Conservation (phyloP, 148 eudicot genomes). For the Agrostemma githago region DNA sequence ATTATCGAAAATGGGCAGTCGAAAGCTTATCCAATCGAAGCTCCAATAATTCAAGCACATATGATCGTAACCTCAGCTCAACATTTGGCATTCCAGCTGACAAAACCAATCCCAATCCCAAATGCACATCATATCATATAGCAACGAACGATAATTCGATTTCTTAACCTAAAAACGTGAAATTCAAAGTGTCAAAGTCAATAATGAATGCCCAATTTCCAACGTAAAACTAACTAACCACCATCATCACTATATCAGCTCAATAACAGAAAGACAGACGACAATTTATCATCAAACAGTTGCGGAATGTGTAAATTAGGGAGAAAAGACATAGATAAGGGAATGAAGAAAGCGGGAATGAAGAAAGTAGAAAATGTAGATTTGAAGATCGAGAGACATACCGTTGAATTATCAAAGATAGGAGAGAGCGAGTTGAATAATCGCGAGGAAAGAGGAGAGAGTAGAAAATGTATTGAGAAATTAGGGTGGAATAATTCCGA, state of each 20-base stretch:
- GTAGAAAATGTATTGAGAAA: not conserved
- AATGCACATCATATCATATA: not conserved
- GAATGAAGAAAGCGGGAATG: not conserved
- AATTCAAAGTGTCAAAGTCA: not conserved
- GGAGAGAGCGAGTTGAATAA: not conserved
- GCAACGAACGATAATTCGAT: not conserved
- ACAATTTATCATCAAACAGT: not conserved
- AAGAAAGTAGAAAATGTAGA: not conserved
- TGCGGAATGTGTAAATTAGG: not conserved
- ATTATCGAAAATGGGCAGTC: not conserved
- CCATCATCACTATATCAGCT: not conserved
- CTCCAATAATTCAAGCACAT: not conserved
- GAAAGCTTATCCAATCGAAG: not conserved
- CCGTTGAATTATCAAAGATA: not conserved
- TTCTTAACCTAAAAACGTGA: not conserved
- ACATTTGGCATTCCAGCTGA: not conserved
- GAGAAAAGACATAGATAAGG: not conserved
- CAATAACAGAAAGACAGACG: not conserved
- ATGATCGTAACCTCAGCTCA: not conserved
- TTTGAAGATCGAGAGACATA: not conserved
- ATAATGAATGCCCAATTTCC: not conserved
- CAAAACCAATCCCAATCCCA: not conserved
- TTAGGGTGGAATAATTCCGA: not conserved
- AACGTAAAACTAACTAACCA: not conserved
- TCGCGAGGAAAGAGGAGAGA: not conserved